These are phyloP conservation scores for Prunus campanulata DNA, from an alignment of 306 rosid species.

Conservation along the genomic window DNA sequence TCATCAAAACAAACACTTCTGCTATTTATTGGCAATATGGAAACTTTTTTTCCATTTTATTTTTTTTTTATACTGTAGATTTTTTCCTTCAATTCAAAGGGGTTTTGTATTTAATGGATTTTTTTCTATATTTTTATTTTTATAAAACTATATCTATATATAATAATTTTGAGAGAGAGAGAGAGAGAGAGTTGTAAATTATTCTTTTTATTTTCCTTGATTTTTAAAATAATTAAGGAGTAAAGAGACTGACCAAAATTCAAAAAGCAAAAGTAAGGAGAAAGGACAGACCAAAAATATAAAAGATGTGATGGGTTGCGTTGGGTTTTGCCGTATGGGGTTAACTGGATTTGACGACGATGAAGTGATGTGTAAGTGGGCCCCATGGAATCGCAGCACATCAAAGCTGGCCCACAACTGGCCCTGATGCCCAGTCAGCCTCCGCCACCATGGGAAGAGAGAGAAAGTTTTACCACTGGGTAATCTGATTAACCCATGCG, in stretches of 20 bases:
- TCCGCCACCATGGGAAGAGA: slow-evolving; percentile 14
- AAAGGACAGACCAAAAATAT: neutral
- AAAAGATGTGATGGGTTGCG: slow-evolving; percentile 4
- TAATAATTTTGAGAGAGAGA: no score
- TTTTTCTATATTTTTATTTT: no score
- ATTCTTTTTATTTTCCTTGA: neutral
- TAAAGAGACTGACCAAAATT: neutral
- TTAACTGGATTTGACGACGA: slow-evolving; percentile 25
- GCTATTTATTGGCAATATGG: no score
- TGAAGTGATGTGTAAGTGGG: slow-evolving; percentile 8
- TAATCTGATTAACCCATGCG: neutral
- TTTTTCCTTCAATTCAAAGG: no score
- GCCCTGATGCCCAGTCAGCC: slow-evolving; percentile 40
- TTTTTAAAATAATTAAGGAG: no score
- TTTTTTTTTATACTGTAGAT: no score
- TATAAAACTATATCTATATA: no score
- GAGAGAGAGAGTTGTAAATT: no score
- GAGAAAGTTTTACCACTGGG: neutral
- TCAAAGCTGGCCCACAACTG: neutral
- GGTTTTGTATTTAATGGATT: no score
- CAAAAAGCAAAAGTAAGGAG: neutral
- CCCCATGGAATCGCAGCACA: slow-evolving; percentile 25
- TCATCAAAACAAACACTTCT: no score
- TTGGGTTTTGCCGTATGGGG: neutral
- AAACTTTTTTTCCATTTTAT: no score